Percentiles rank a stretch among this genome's conserved stretches.
phyloP scores from a whole-genome alignment of 805 yeast genomes.

The Wickerhamiella spandovensis region DNA sequence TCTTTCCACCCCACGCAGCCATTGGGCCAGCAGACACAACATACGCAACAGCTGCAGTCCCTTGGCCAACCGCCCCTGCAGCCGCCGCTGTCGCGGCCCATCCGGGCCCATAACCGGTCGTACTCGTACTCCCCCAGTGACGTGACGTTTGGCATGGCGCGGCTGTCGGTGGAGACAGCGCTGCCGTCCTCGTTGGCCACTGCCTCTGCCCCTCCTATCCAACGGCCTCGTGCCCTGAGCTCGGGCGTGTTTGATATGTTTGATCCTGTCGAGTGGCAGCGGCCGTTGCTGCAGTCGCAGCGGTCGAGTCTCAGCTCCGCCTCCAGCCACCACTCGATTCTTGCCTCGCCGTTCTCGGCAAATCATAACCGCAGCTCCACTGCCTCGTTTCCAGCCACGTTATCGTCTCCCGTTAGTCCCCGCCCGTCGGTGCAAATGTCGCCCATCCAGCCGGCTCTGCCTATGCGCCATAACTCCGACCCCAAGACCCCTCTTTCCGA shows the following conservation, averaged over 20 bases:
- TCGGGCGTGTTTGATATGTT: conserved; percentile 2
- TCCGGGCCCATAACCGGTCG: background rate
- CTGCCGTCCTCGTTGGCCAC: background rate
- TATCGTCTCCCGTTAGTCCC: conserved; percentile 15
- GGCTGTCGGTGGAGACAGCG: background rate
- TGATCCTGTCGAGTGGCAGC: conserved; percentile 1
- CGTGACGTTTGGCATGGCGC: background rate
- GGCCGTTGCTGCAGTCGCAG: background rate
- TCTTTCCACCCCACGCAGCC: background rate
- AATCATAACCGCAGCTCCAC: background rate
- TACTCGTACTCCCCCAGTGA: conserved; percentile 2
- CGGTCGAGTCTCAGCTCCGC: background rate
- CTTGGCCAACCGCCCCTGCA: background rate
- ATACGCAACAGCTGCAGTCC: background rate
- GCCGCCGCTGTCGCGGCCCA: background rate
- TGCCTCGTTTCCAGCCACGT: conserved; percentile 12
- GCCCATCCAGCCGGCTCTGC: background rate
- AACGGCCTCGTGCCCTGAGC: conserved; percentile 2
- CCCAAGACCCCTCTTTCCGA: background rate
- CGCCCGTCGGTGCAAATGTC: background rate
- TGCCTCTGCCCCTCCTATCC: background rate
- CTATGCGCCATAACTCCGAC: background rate
- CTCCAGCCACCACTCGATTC: conserved; percentile 1
- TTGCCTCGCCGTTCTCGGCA: background rate
- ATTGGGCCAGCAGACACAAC: background rate